Evolutionary conservation across 202 grass and related monocot genomes (phyloP).

Genomic region (Setaria italica): DNA sequence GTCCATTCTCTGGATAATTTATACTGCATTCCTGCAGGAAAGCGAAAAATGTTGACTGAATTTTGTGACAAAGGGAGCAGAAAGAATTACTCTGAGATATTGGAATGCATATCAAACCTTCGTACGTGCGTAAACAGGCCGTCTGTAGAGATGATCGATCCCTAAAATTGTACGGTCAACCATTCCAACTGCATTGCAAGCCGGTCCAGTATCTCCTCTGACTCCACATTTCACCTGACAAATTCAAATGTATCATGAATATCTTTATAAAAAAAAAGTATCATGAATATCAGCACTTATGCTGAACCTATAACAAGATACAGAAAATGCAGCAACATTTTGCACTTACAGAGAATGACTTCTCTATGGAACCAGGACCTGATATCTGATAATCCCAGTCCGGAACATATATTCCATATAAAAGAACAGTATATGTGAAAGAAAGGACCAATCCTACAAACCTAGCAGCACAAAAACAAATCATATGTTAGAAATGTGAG

Average conservation of each 20-base stretch:
- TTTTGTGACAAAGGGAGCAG: not conserved
- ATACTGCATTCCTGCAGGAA: constrained; percentile 85
- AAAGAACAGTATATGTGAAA: constrained; percentile 58
- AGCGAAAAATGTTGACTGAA: not conserved
- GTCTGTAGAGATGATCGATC: constrained; percentile 77
- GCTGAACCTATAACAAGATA: constrained; percentile 30
- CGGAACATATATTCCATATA: constrained; percentile 79
- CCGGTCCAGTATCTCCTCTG: constrained; percentile 77
- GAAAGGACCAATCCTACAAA: constrained; percentile 52
- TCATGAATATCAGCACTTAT: not conserved
- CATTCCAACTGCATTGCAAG: constrained; percentile 84
- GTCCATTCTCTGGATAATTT: constrained; percentile 79
- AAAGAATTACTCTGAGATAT: not conserved
- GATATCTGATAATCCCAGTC: constrained; percentile 79
- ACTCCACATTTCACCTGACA: constrained; percentile 80
- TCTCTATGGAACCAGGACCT: constrained; percentile 59
- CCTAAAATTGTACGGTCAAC: constrained; percentile 84
- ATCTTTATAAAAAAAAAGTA: not conserved
- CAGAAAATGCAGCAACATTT: constrained; percentile 34
- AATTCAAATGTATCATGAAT: constrained; percentile 21
- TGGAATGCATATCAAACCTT: constrained; percentile 60
- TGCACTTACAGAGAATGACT: constrained; percentile 49
- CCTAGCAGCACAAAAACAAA: constrained; percentile 49
- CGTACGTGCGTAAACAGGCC: constrained; percentile 79
- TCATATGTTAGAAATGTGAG: constrained; percentile 24